phyloP scores from a whole-genome alignment of 129 eudicot genomes.

The Apium graveolens region DNA sequence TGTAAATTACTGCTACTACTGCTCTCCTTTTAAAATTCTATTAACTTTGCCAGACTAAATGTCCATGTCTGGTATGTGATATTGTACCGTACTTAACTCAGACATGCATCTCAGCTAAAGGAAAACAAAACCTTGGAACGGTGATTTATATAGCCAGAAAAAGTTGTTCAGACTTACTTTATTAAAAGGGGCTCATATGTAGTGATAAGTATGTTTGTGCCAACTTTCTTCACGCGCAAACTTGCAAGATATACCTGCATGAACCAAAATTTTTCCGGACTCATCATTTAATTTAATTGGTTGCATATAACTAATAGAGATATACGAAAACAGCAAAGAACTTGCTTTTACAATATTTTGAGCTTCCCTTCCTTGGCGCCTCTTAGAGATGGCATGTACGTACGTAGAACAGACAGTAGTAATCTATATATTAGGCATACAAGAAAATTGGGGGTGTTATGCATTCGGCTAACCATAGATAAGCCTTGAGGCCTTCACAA shows the following conservation, averaged over 20 bases:
- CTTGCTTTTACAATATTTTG: conserved; percentile 69
- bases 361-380: conserved; percentile 93
- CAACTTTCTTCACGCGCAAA: conserved; percentile 84
- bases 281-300: neutral
- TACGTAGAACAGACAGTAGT: neutral
- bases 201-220: conserved; percentile 67
- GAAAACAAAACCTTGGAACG: neutral
- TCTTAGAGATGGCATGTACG: conserved; percentile 74
- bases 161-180: conserved; percentile 40
- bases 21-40: neutral
- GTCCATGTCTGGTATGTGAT: neutral
- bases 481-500: too few species aligned
- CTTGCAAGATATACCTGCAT: conserved; percentile 76
- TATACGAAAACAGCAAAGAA: neutral
- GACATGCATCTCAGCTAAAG: neutral
- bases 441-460: neutral
- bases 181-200: conserved; percentile 80
- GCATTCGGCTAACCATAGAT: too few species aligned
- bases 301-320: neutral
- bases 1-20: too few species aligned
- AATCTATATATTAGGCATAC: neutral
- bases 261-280: neutral
- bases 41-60: neutral
- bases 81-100: neutral
- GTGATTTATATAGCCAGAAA: neutral